phyloP scores from a whole-genome alignment of 2,329 filamentous ascomycete genomes.

The Aspergillus fructus region DNA sequence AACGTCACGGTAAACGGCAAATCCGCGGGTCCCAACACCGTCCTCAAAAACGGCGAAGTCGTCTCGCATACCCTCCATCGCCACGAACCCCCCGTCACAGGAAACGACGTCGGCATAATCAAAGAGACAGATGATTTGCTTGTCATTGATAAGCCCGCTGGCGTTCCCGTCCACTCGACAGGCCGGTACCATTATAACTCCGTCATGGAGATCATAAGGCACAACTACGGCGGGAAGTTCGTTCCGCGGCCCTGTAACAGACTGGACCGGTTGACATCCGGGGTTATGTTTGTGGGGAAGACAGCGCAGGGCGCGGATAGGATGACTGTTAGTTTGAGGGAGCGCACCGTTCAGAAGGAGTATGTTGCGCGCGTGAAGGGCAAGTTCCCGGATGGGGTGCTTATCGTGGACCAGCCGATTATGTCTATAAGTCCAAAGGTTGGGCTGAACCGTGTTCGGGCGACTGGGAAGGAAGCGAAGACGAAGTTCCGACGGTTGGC shows the following conservation, averaged over 20 bases:
- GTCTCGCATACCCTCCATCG: constrained; percentile 92
- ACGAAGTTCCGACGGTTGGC: constrained; percentile 90
- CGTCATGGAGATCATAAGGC: constrained; percentile 87
- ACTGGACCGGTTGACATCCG: constrained; percentile 90
- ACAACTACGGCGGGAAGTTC: constrained; percentile 62
- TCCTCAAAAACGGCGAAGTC: constrained; percentile 83
- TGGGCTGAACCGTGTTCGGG: constrained; percentile 89
- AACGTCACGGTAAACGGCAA: constrained; percentile 79
- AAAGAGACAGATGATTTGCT: constrained; percentile 92
- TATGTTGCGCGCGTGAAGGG: constrained; percentile 91
- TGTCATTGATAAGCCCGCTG: constrained; percentile 94
- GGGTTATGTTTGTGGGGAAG: constrained; percentile 98
- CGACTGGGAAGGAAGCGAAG: constrained; percentile 82
- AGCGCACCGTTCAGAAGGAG: constrained; percentile 86
- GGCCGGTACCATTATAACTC: constrained; percentile 96
- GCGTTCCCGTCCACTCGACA: constrained; percentile 91
- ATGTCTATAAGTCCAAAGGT: constrained; percentile 93
- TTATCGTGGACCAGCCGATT: constrained; percentile 91
- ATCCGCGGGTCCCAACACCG: constrained; percentile 63
- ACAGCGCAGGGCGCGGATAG: constrained; percentile 74
- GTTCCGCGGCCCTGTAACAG: constrained; percentile 78
- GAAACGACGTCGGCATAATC: constrained; percentile 74
- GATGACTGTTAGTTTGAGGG: constrained; percentile 73
- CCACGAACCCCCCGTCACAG: constrained; percentile 90
- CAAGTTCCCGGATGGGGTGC: constrained; percentile 84